Conservation (phyloP, 169 alveolate genomes). For the Cystoisospora suis region DNA sequence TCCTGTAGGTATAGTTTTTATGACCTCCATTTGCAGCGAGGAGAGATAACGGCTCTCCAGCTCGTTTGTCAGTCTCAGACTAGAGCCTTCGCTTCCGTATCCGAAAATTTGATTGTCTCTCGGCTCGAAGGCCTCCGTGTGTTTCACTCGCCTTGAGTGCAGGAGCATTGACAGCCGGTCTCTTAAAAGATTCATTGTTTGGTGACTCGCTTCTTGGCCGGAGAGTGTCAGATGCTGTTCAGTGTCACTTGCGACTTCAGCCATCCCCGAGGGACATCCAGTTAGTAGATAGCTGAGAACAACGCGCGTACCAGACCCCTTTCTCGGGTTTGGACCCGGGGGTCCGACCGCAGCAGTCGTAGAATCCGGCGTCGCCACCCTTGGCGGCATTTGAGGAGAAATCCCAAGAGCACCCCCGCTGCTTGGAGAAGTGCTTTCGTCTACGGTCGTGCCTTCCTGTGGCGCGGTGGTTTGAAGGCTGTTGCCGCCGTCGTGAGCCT, state of each 20-base stretch:
- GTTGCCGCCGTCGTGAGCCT: too few species aligned
- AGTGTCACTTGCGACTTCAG: neutral
- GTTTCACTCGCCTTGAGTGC: constrained; percentile 7
- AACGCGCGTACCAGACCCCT: constrained; percentile 8
- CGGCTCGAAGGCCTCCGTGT: neutral
- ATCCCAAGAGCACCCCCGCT: too few species aligned
- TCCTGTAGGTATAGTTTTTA: constrained; percentile 27
- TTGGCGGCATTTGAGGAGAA: too few species aligned
- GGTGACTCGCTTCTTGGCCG: constrained; percentile 46
- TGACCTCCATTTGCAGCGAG: constrained; percentile 46
- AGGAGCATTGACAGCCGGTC: constrained; percentile 14
- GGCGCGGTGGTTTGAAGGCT: too few species aligned
- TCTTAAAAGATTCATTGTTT: neutral
- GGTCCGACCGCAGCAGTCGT: too few species aligned
- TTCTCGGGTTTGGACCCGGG: too few species aligned
- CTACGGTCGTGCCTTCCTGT: too few species aligned
- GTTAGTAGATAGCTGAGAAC: neutral
- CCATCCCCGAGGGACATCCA: constrained; percentile 6
- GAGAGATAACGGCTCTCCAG: constrained; percentile 40
- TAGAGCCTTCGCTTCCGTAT: neutral
- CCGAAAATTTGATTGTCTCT: neutral
- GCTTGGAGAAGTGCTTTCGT: too few species aligned
- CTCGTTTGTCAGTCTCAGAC: constrained; percentile 19
- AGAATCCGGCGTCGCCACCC: too few species aligned
- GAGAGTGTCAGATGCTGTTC: neutral